phyloP scores from a whole-genome alignment of 2,329 filamentous ascomycete species.

The Plectosphaerella sp. region DNA sequence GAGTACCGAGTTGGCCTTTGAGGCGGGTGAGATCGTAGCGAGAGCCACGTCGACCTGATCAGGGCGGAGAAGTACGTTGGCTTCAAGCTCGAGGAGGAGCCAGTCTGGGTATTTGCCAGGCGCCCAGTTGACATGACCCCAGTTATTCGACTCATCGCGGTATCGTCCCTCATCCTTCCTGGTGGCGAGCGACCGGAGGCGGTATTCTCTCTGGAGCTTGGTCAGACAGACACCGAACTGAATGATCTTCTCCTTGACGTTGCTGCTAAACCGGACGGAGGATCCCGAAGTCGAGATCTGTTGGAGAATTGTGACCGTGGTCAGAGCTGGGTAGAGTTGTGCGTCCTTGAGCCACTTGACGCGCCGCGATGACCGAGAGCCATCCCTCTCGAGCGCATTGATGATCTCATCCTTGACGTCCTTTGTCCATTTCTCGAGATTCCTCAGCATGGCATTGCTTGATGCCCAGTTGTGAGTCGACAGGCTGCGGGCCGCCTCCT shows the following conservation, averaged over 20 bases:
- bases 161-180: constrained; percentile 19
- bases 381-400: too few relatives aligned
- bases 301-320: constrained; percentile 36
- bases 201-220: constrained; percentile 35
- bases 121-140: constrained; percentile 53
- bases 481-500: constrained; percentile 1
- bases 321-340: constrained; percentile 41
- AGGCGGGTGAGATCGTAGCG: constrained; percentile 52
- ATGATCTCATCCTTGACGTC: too few relatives aligned
- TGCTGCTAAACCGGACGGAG: constrained; percentile 20
- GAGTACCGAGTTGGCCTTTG: constrained; percentile 51
- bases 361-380: constrained; percentile 8
- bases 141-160: constrained; percentile 38
- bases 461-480: too few relatives aligned
- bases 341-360: constrained; percentile 35
- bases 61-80: constrained; percentile 55
- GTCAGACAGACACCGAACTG: constrained; percentile 38
- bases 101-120: constrained; percentile 54
- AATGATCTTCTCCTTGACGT: constrained; percentile 35
- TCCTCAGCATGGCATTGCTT: too few relatives aligned
- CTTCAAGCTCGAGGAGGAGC: constrained; percentile 63
- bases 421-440: too few relatives aligned
- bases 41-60: constrained; percentile 59
- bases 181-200: constrained; percentile 30
- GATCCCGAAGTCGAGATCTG: constrained; percentile 33